Base-by-base conservation (phyloP, 1,284 basidiomycete species). In the Puccinia brachypodii region DNA sequence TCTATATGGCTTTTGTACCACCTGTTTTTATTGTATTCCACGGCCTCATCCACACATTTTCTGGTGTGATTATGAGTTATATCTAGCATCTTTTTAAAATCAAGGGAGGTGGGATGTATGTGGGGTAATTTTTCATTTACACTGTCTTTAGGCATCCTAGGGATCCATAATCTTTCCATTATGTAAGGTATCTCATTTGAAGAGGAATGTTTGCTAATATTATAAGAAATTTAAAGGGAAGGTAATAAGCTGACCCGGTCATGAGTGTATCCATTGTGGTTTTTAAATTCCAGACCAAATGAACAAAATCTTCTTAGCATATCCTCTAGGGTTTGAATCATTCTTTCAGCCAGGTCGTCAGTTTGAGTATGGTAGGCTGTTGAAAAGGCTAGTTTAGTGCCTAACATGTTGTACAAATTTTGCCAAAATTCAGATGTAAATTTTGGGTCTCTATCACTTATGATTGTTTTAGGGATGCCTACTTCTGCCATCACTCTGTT, bases 381-480 rank as follows among this genome's bases (percentile, higher is more conserved):
- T 0, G 88, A 89, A 87, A 90, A 87, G 1, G 83, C 82, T 0
- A 89, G 83, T 53, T 87, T 84, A 7, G 86, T 84, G 0, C 87
- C 86, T 0, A 87, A 84, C 0, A 88, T 83, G n/a, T 84, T 66
- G 73, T 88, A 84, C 0, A 89, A 82, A 0, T 85, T 80, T 7
- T 83, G 85, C 89, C 89, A 90, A 83, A 89, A 88, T 16, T 68
- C 40, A 25, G 86, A 85, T 0, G 88, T 88, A 83, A 89, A 90
- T 6, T 88, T 82, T 0, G 85, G 83, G 77, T 89, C 88, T 2
- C 87, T 83, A 80, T 89, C 87, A 36, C 86, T 87, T 4, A 89
- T 83, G 44, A 90, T 88, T 0, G 82, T 79, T 6, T 83, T 78
- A 0, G 87, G 89, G 0, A 89, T 71, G 88, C 88, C 83, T 1